Conservation (phyloP, 2,329 filamentous ascomycete genomes). For the Bipolaris oryzae region DNA sequence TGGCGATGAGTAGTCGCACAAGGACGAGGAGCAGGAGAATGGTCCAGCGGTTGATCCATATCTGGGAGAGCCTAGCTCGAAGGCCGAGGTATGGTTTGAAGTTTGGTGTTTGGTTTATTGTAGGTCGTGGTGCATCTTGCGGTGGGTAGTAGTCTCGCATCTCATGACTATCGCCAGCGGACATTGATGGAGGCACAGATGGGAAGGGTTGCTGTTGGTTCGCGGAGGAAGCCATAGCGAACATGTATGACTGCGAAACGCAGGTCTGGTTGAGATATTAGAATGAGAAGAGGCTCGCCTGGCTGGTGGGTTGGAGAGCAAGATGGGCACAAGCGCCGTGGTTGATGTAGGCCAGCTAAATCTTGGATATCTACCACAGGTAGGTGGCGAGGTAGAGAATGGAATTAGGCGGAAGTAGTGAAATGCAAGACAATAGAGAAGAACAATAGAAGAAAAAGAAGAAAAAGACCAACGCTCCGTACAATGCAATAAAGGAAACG, state of each 20-base stretch:
- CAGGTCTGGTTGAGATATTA: conserved; percentile 43
- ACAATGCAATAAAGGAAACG: conserved; percentile 48
- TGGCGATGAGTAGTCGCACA: conserved; percentile 76
- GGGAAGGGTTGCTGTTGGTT: conserved; percentile 61
- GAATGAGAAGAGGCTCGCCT: conserved; percentile 19
- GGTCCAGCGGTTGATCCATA: conserved; percentile 98
- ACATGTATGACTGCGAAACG: conserved; percentile 35
- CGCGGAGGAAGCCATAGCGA: conserved; percentile 56
- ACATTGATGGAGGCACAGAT: conserved; percentile 63
- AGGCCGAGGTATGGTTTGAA: conserved; percentile 92
- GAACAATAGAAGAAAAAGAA: conserved; percentile 20
- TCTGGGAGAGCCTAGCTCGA: conserved; percentile 85
- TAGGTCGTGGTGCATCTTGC: conserved; percentile 62
- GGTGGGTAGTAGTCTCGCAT: conserved; percentile 65
- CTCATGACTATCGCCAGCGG: conserved; percentile 64
- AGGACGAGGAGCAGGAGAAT: conserved; percentile 86
- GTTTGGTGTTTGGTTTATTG: conserved; percentile 68
- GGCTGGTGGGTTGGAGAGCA: neutral
- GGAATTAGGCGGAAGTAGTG: conserved; percentile 27
- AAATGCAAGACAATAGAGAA: conserved; percentile 23
- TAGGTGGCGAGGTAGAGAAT: conserved; percentile 17
- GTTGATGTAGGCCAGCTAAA: conserved; percentile 27
- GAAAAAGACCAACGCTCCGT: conserved; percentile 36
- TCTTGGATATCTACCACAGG: conserved; percentile 41
- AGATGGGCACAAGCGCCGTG: conserved; percentile 6